Evolutionary conservation across 164 flowering plant species (phyloP).

Genomic region (Stephania japonica): DNA sequence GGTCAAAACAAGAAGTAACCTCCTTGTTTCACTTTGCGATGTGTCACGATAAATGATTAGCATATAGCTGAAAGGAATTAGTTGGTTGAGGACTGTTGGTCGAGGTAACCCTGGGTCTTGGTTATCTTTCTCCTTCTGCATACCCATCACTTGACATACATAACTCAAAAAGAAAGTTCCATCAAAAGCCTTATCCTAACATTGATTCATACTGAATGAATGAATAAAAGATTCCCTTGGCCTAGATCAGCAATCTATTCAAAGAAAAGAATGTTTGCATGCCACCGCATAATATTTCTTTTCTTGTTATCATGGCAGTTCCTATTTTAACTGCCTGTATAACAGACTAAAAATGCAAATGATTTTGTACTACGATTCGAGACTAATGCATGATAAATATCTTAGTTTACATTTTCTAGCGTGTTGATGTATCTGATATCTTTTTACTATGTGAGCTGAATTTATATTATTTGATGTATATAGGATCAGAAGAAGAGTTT

Average conservation of each 20-base stretch:
- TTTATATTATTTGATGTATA: constrained; percentile 5
- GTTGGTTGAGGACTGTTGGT: too few species aligned
- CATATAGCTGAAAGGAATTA: too few species aligned
- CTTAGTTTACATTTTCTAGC: neutral
- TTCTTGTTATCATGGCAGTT: neutral
- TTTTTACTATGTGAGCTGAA: neutral
- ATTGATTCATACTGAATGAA: neutral
- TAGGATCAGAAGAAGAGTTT: constrained; percentile 36
- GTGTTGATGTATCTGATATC: neutral
- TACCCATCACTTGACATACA: too few species aligned
- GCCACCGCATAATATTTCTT: neutral
- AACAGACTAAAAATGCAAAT: neutral
- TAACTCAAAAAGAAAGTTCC: neutral
- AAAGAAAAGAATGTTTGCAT: neutral
- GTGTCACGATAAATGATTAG: too few species aligned
- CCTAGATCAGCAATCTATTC: neutral
- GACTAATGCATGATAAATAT: neutral
- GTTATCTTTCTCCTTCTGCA: too few species aligned
- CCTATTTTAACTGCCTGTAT: neutral
- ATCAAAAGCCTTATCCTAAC: neutral
- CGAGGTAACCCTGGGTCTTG: too few species aligned
- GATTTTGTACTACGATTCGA: neutral
- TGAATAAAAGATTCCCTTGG: neutral
- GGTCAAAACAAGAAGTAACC: neutral
- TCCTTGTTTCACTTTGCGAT: too few species aligned